These are phyloP conservation scores for Lathyrus aphaca DNA, from an alignment of 306 rosid genomes.

Conservation along the genomic window DNA sequence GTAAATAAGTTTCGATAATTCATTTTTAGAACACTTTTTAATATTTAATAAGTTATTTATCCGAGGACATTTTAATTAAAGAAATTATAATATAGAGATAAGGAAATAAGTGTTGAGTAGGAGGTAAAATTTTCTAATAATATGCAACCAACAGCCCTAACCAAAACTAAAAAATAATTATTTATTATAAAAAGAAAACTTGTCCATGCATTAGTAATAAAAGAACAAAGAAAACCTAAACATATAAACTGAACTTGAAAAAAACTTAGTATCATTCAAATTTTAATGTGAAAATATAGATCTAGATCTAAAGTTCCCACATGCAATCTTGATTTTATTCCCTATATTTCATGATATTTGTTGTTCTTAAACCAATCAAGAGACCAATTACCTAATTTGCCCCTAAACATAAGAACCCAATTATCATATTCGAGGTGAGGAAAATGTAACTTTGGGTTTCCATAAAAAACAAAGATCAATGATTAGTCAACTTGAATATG, in stretches of 20 bases:
- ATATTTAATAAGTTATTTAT: too few relatives aligned
- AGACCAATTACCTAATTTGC: conserved; percentile 9
- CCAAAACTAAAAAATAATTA: too few relatives aligned
- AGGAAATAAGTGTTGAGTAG: too few relatives aligned
- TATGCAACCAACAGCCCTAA: too few relatives aligned
- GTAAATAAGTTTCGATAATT: too few relatives aligned
- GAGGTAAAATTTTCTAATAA: too few relatives aligned
- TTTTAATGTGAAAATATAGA: conserved; percentile 4
- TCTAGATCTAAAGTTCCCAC: conserved; percentile 37
- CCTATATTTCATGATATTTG: neutral
- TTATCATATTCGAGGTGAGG: neutral
- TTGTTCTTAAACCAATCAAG: conserved; percentile 15
- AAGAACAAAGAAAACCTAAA: neutral
- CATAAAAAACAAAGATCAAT: neutral
- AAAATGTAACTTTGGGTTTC: neutral
- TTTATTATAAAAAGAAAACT: too few relatives aligned
- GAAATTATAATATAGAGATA: too few relatives aligned
- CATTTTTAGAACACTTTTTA: too few relatives aligned
- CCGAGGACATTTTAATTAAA: too few relatives aligned
- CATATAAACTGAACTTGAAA: neutral
- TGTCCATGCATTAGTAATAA: too few relatives aligned
- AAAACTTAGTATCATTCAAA: neutral
- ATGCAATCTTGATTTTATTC: conserved; percentile 27
- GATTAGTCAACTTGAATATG: neutral
- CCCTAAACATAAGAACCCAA: conserved; percentile 16